Percentiles rank a stretch among this genome's conserved stretches.
These are phyloP conservation scores for Phytomonas sp. DNA, from an alignment of 208 protist genomes.

Conservation along the genomic window DNA sequence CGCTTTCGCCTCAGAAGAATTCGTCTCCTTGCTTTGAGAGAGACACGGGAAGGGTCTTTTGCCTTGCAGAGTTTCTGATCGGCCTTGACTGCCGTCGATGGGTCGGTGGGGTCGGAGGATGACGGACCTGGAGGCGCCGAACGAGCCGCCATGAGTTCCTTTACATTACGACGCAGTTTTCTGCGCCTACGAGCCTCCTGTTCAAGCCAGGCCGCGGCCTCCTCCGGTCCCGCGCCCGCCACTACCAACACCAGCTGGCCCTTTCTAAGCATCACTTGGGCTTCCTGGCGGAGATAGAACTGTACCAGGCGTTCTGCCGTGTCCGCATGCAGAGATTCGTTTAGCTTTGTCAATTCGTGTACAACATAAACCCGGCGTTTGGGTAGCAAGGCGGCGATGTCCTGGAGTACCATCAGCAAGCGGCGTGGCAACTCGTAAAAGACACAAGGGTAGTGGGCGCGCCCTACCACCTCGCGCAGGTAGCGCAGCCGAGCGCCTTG, in stretches of 20 bases:
- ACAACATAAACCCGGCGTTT: constrained; percentile 64
- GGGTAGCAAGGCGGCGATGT: constrained; percentile 68
- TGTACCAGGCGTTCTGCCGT: constrained; percentile 51
- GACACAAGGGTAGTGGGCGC: constrained; percentile 59
- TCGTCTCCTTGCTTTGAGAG: constrained; percentile 14
- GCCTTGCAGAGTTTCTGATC: not conserved
- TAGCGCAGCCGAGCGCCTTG: constrained; percentile 56
- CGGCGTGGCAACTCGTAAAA: constrained; percentile 87
- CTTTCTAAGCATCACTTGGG: constrained; percentile 55
- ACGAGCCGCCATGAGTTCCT: constrained; percentile 8
- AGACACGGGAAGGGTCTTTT: not conserved
- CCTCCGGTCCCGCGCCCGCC: constrained; percentile 47
- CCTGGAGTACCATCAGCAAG: constrained; percentile 66
- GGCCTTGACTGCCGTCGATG: not conserved
- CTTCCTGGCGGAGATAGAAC: constrained; percentile 73
- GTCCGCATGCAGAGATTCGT: constrained; percentile 84
- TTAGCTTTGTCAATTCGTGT: constrained; percentile 87
- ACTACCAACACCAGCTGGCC: constrained; percentile 81
- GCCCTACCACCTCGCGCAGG: constrained; percentile 50
- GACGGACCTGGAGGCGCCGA: not conserved
- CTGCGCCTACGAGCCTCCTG: constrained; percentile 45
- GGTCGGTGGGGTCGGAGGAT: not conserved
- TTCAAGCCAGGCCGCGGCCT: constrained; percentile 52
- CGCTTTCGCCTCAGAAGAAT: constrained; percentile 22
- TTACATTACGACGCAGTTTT: constrained; percentile 36